Base-by-base conservation (phyloP, 1,284 basidiomycete species). In the Chalciporus piperatoides region DNA sequence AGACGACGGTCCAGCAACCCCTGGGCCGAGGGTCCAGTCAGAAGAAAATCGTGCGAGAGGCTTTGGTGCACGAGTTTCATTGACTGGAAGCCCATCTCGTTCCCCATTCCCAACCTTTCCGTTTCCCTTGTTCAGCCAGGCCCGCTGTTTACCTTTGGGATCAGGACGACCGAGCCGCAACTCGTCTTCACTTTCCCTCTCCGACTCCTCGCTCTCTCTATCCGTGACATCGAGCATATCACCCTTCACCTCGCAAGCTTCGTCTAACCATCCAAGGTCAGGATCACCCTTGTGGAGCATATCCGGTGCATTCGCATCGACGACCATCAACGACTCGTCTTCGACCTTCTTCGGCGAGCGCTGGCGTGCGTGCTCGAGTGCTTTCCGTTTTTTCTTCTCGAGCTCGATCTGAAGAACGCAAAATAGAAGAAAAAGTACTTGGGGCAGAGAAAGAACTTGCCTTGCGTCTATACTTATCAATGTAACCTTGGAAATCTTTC, bases 351-450 rank as follows among this genome's bases (percentile, higher is more conserved):
- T 36, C 36, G 23, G 33, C 11, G 43, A 35, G 6, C 14, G 52
- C 23, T 25, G 42, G 25, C 44, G 54, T 33, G 53, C 46, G 14
- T 39, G 44, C 35, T 62, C 50, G 1, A 68, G 41, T 0, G 61
- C 61, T 44, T 64, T 67, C 30, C 54, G 54, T 41, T 68, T 64
- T 52, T 57, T 64, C 48, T 43, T 64, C 40, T 67, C 59, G 6
- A 62, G 56, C 17, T 44, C 50, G 30, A 48, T 54, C 64, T 67
- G 39, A 19, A 9, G 11, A 12, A 3, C 9, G 37, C 59, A 48
- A 49, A 46, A 38, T 32, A n/a, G 23, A 30, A 30, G 27, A 36
- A 36, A 23, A 9, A 23, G n/a, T 15, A 24, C 6, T 14, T 19
- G 40, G 2, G 8, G 14, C 6, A 12, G 40, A 19, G 6, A 35